Evolutionary conservation across 805 yeast genomes (phyloP).

Genomic region (Gaillardinia entomophila): DNA sequence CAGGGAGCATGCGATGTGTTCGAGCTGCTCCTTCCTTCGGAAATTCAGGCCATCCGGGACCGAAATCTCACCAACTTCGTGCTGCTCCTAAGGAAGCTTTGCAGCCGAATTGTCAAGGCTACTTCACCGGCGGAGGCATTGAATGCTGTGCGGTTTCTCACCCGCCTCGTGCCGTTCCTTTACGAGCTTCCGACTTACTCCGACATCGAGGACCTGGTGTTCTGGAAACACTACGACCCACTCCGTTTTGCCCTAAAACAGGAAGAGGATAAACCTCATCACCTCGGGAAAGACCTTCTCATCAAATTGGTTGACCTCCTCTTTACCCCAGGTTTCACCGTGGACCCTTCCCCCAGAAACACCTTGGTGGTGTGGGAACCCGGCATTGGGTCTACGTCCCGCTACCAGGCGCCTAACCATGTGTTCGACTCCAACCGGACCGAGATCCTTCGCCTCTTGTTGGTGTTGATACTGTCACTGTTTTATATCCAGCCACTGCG

Average conservation of each 20-base stretch:
- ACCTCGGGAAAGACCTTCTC: slow-evolving; percentile 11
- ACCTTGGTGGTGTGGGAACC: slow-evolving; percentile 63
- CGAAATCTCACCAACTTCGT: slow-evolving; percentile 54
- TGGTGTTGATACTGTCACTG: slow-evolving; percentile 56
- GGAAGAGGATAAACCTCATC: slow-evolving; percentile 20
- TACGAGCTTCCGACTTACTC: slow-evolving; percentile 44
- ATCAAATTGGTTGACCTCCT: slow-evolving; percentile 37
- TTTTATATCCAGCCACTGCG: slow-evolving; percentile 44
- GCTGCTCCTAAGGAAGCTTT: slow-evolving; percentile 30
- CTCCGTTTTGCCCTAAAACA: neutral
- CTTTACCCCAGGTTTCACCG: slow-evolving; percentile 54
- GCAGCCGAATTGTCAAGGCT: slow-evolving; percentile 8
- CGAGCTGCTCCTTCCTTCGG: slow-evolving; percentile 49
- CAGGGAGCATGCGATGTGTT: slow-evolving; percentile 51
- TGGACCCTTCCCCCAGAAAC: slow-evolving; percentile 9
- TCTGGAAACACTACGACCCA: slow-evolving; percentile 41
- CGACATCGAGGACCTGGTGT: slow-evolving; percentile 21
- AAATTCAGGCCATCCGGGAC: slow-evolving; percentile 55
- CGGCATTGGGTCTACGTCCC: slow-evolving; percentile 56
- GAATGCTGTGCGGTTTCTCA: slow-evolving; percentile 59
- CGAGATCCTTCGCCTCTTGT: slow-evolving; percentile 58
- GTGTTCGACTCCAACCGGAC: slow-evolving; percentile 56
- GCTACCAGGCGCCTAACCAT: slow-evolving; percentile 18
- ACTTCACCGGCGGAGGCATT: slow-evolving; percentile 36
- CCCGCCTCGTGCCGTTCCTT: slow-evolving; percentile 60